These are phyloP conservation scores for Rhodotorula taiwanensis DNA, from an alignment of 768 basidiomycete species.

Conservation along the genomic window DNA sequence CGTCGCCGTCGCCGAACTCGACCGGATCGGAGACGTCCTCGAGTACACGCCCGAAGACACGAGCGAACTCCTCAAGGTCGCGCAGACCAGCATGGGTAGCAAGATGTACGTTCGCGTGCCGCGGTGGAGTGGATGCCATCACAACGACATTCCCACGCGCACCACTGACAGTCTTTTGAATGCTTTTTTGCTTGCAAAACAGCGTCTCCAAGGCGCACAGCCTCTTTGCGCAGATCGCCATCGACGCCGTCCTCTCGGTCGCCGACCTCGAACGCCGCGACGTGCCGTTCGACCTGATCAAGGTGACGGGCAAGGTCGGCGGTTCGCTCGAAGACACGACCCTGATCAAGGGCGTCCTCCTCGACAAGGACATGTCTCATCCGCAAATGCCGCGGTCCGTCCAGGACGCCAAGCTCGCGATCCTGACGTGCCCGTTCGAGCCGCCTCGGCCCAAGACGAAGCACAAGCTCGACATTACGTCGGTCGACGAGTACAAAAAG, in stretches of 20 bases:
- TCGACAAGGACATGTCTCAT: constrained; percentile 99
- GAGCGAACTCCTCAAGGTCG: constrained; percentile 81
- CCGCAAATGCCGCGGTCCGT: constrained; percentile 91
- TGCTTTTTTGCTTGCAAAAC: no score
- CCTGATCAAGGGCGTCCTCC: constrained; percentile 91
- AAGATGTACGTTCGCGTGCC: constrained; percentile 67
- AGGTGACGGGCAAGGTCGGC: constrained; percentile 97
- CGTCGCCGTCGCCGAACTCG: constrained; percentile 82
- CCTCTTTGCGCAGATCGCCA: constrained; percentile 95
- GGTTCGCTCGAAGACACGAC: constrained; percentile 91
- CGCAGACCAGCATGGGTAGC: constrained; percentile 91
- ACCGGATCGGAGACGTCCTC: constrained; percentile 82
- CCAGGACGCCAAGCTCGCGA: constrained; percentile 83
- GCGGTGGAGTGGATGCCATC: no score
- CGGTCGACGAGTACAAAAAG: constrained; percentile 93
- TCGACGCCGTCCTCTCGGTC: constrained; percentile 89
- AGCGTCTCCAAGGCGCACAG: constrained; percentile 95
- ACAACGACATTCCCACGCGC: no score
- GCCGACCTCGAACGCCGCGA: constrained; percentile 92
- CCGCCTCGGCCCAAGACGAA: constrained; percentile 99
- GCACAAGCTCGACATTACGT: constrained; percentile 95
- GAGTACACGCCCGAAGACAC: constrained; percentile 76
- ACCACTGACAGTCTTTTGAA: no score
- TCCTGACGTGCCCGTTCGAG: constrained; percentile 97
- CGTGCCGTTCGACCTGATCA: constrained; percentile 96